Conservation (phyloP, 164 flowering plant genomes). For the Taxillus chinensis region DNA sequence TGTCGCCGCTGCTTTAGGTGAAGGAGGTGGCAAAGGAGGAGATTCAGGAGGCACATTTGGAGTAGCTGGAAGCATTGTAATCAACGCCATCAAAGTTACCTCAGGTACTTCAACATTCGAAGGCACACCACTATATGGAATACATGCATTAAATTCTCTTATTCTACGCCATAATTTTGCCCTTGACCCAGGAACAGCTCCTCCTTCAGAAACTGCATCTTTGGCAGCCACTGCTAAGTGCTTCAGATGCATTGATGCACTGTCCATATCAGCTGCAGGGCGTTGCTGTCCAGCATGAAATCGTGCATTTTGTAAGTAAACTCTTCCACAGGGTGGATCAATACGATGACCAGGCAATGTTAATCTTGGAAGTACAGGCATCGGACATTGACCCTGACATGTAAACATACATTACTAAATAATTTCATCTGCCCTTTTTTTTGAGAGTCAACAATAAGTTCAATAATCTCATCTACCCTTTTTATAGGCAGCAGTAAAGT, state of each 20-base stretch:
- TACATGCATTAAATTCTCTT: constrained; percentile 93
- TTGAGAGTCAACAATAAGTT: too few relatives aligned
- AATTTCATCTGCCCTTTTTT: background rate
- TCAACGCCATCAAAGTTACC: constrained; percentile 91
- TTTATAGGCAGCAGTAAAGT: too few relatives aligned
- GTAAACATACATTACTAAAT: background rate
- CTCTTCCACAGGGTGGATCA: constrained; percentile 98
- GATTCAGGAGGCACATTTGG: constrained; percentile 91
- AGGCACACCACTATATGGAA: constrained; percentile 85
- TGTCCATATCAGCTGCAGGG: constrained; percentile 55
- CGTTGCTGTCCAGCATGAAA: constrained; percentile 30
- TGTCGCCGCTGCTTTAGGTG: constrained; percentile 99
- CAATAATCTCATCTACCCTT: too few relatives aligned
- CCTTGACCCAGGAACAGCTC: constrained; percentile 93
- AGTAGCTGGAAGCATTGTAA: constrained; percentile 93
- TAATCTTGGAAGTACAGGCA: constrained; percentile 82
- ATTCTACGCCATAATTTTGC: constrained; percentile 97
- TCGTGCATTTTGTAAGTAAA: constrained; percentile 31
- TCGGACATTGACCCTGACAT: constrained; percentile 73
- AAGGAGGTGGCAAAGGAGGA: constrained; percentile 91
- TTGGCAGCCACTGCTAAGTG: constrained; percentile 91
- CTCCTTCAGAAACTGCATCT: constrained; percentile 96
- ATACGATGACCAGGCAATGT: constrained; percentile 99
- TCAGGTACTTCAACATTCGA: constrained; percentile 83
- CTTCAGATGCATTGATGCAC: constrained; percentile 79